Conservation (phyloP, 345 rosid species). For the Schrenkiella parvula region DNA sequence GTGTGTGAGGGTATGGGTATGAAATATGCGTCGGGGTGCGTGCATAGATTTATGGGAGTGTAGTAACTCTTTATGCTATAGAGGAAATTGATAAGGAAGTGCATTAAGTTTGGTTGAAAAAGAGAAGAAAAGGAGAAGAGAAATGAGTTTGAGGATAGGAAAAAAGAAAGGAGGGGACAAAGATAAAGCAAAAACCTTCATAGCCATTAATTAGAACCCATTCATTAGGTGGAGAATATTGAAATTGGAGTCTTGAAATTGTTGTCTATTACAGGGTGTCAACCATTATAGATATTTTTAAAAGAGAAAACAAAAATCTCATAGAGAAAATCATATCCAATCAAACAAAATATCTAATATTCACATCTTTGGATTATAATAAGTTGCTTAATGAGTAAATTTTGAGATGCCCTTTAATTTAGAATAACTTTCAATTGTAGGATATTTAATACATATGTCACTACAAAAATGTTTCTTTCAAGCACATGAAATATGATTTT, state of each 20-base stretch:
- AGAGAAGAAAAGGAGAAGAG: slow-evolving; percentile 5
- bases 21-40: slow-evolving; percentile 11
- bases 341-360: background rate
- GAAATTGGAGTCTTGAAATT: slow-evolving; percentile 19
- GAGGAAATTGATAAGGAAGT: slow-evolving; percentile 30
- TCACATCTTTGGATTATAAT: background rate
- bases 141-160: slow-evolving; percentile 8
- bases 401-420: background rate
- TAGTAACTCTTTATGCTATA: slow-evolving; percentile 25
- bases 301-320: background rate
- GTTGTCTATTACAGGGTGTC: slow-evolving; percentile 32
- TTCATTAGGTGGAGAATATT: slow-evolving; percentile 32
- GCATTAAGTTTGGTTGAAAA: slow-evolving; percentile 32
- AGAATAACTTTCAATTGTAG: background rate
- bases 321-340: background rate
- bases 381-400: background rate
- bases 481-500: background rate
- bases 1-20: background rate
- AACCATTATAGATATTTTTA: slow-evolving; percentile 6
- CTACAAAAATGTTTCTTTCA: background rate
- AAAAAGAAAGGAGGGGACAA: slow-evolving; percentile 27
- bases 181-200: slow-evolving; percentile 27
- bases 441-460: background rate
- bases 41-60: slow-evolving; percentile 21
- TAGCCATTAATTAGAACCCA: slow-evolving; percentile 33